These are phyloP conservation scores for Fomitopsis pulvina DNA, from an alignment of 768 basidiomycete species.

Conservation along the genomic window DNA sequence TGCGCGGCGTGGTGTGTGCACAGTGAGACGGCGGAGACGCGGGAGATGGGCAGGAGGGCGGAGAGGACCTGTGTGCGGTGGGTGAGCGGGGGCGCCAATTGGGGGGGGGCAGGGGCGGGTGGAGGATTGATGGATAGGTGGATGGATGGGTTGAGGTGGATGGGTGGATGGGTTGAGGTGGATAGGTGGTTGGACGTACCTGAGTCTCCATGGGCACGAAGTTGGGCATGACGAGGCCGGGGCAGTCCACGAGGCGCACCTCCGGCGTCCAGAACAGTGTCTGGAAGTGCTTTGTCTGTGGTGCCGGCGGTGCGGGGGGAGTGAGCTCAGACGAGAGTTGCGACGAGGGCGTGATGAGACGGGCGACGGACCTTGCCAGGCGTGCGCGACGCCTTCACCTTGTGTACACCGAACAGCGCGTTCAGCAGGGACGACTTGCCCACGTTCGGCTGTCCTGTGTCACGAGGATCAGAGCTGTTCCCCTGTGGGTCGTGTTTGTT, in stretches of 20 bases:
- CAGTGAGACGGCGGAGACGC: conserved; percentile 75
- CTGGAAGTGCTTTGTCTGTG: conserved; percentile 90
- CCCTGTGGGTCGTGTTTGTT: background rate
- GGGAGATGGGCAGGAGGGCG: conserved; percentile 73
- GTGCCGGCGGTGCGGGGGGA: background rate
- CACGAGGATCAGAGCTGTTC: background rate
- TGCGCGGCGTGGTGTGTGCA: conserved; percentile 68
- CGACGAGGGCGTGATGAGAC: background rate
- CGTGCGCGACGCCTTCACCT: conserved; percentile 78
- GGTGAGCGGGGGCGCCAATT: conserved; percentile 1
- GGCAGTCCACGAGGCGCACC: conserved; percentile 90
- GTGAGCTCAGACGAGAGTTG: background rate
- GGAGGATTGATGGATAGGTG: background rate
- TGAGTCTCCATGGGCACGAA: conserved; percentile 80
- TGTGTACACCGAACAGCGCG: conserved; percentile 74
- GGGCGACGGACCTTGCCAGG: conserved; percentile 65
- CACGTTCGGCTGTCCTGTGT: conserved; percentile 84
- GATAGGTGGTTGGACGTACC: conserved; percentile 28
- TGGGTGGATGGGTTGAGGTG: background rate
- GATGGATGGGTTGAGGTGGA: background rate
- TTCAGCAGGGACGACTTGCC: conserved; percentile 93
- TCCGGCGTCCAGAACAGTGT: conserved; percentile 86
- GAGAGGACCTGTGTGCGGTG: conserved; percentile 47
- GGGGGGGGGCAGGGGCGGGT: background rate
- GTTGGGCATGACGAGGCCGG: conserved; percentile 89